phyloP scores from a whole-genome alignment of 176 grass and related monocot species.

The Aegilops longissima region DNA sequence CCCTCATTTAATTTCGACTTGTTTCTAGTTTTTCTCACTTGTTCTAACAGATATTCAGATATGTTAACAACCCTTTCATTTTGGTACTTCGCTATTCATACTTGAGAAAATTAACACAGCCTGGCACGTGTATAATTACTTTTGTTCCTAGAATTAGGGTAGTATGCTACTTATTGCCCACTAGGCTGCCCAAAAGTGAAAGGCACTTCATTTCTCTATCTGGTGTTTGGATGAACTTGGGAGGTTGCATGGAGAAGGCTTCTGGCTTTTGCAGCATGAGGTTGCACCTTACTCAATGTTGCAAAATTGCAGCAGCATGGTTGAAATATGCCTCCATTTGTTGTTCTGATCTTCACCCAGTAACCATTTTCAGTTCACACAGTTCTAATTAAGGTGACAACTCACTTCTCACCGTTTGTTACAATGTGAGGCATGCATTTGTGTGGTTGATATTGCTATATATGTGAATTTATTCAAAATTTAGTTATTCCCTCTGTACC shows the following conservation, averaged over 20 bases:
- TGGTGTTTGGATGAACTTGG: neutral
- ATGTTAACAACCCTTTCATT: neutral
- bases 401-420: neutral
- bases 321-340: neutral
- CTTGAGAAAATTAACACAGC: neutral
- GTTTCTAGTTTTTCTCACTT: neutral
- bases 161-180: neutral
- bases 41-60: neutral
- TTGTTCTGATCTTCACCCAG: neutral
- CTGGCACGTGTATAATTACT: neutral
- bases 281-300: neutral
- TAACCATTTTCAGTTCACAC: neutral
- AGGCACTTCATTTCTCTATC: neutral
- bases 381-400: neutral
- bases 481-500: neutral
- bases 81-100: neutral
- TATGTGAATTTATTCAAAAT: neutral
- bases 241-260: neutral
- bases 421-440: neutral
- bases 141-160: neutral
- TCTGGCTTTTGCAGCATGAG: neutral
- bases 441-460: neutral
- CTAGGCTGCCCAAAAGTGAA: neutral
- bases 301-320: neutral
- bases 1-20: neutral